phyloP scores from a whole-genome alignment of 805 yeast genomes.

The Kodamaea jinghongensis region DNA sequence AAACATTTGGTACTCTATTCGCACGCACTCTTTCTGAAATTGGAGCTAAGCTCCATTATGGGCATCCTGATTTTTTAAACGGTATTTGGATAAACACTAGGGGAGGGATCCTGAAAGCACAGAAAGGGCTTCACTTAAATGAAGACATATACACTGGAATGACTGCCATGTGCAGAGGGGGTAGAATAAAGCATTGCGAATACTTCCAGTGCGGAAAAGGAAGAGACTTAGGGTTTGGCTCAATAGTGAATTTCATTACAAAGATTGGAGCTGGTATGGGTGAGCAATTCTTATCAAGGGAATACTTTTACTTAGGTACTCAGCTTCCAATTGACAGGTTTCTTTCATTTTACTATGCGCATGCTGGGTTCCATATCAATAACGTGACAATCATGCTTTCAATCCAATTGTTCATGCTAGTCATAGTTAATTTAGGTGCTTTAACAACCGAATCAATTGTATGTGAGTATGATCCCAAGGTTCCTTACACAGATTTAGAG shows the following conservation, averaged over 20 bases:
- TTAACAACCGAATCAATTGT: constrained; percentile 66
- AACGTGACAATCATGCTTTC: constrained; percentile 85
- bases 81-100: constrained; percentile 90
- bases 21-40: constrained; percentile 91
- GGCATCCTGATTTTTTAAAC: constrained; percentile 94
- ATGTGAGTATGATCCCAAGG: constrained; percentile 64
- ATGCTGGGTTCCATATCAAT: constrained; percentile 93
- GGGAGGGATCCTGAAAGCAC: constrained; percentile 95
- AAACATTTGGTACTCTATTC: constrained; percentile 93
- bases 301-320: constrained; percentile 87
- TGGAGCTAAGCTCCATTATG: constrained; percentile 93
- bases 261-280: constrained; percentile 99
- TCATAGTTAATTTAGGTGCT: constrained; percentile 76
- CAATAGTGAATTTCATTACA: constrained; percentile 88
- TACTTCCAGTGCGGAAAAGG: constrained; percentile 97
- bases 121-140: constrained; percentile 86
- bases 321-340: constrained; percentile 86
- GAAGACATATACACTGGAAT: constrained; percentile 97
- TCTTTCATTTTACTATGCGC: constrained; percentile 92
- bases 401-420: constrained; percentile 81
- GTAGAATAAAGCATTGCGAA: constrained; percentile 92
- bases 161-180: constrained; percentile 85
- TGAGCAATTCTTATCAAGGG: constrained; percentile 89
- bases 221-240: constrained; percentile 89
- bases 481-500: constrained; percentile 71